Conservation (phyloP, 306 rosid genomes). For the Glycine soja region DNA sequence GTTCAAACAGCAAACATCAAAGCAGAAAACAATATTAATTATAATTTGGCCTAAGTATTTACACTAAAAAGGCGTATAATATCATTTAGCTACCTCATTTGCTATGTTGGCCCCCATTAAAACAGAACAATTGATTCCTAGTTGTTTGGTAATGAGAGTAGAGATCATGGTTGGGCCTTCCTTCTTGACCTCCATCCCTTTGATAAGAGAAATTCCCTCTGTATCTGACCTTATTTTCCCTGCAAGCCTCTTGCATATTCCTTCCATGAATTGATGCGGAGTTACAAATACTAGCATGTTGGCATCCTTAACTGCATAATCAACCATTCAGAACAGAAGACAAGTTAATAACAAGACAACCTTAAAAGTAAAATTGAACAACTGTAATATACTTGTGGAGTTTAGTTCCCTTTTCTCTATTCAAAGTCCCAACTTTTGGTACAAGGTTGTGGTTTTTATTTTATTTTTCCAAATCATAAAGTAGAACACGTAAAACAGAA, state of each 20-base stretch:
- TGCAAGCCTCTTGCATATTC: slow-evolving; percentile 76
- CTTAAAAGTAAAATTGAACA: too few relatives aligned
- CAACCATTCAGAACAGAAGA: slow-evolving; percentile 41
- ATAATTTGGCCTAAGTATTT: slow-evolving; percentile 5
- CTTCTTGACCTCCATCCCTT: slow-evolving; percentile 98
- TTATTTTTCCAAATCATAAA: too few relatives aligned
- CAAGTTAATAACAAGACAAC: not conserved
- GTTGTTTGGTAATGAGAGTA: slow-evolving; percentile 66
- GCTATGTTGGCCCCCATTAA: slow-evolving; percentile 99
- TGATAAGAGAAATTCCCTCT: slow-evolving; percentile 95
- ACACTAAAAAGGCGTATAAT: not conserved
- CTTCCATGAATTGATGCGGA: slow-evolving; percentile 98
- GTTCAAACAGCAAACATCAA: not conserved
- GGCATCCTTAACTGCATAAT: slow-evolving; percentile 81
- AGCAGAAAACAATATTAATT: slow-evolving; percentile 8
- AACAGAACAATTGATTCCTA: slow-evolving; percentile 86
- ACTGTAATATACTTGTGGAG: too few relatives aligned
- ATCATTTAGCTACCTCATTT: slow-evolving; percentile 67
- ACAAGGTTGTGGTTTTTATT: too few relatives aligned
- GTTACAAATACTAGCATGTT: slow-evolving; percentile 96
- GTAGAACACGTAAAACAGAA: too few relatives aligned
- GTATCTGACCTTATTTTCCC: slow-evolving; percentile 78
- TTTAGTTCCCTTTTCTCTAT: too few relatives aligned
- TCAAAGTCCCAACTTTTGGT: too few relatives aligned
- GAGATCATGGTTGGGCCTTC: slow-evolving; percentile 99